These are phyloP conservation scores for Quercus engelmannii DNA, from an alignment of 306 rosid genomes.

Conservation along the genomic window DNA sequence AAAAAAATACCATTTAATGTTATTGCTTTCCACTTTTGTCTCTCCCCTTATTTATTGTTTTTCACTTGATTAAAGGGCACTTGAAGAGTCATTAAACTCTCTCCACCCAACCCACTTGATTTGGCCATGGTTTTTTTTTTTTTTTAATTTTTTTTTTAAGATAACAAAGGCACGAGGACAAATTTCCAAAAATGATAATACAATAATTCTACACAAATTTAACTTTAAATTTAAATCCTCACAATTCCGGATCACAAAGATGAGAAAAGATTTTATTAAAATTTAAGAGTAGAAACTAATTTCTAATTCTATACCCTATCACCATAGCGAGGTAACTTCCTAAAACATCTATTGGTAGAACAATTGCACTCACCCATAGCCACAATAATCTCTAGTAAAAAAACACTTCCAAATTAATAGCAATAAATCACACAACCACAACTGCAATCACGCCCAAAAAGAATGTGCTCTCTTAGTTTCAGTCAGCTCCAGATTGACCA, in stretches of 20 bases:
- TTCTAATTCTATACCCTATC: constrained; percentile 22
- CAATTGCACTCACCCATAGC: constrained; percentile 13
- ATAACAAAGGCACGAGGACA: not conserved
- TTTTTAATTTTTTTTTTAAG: too few relatives aligned
- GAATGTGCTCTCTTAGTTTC: constrained; percentile 2
- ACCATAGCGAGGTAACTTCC: constrained; percentile 3
- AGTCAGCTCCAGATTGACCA: constrained; percentile 57
- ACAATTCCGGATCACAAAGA: not conserved
- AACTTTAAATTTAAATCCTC: not conserved
- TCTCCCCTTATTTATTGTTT: too few relatives aligned
- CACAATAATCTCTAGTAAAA: constrained; percentile 2
- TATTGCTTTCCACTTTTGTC: too few relatives aligned
- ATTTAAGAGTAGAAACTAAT: constrained; percentile 3
- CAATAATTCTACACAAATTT: not conserved
- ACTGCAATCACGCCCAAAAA: not conserved
- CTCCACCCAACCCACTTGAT: too few relatives aligned
- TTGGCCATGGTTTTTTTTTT: too few relatives aligned
- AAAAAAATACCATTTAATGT: too few relatives aligned
- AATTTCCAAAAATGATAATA: not conserved
- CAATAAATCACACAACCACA: not conserved
- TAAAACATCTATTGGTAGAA: not conserved
- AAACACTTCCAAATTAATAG: not conserved
- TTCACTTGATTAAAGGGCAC: too few relatives aligned
- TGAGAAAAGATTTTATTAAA: constrained; percentile 3
- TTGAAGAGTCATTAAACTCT: too few relatives aligned